Conservation (phyloP, 1,139 yeast species). For the Suhomyces atakaporum region DNA sequence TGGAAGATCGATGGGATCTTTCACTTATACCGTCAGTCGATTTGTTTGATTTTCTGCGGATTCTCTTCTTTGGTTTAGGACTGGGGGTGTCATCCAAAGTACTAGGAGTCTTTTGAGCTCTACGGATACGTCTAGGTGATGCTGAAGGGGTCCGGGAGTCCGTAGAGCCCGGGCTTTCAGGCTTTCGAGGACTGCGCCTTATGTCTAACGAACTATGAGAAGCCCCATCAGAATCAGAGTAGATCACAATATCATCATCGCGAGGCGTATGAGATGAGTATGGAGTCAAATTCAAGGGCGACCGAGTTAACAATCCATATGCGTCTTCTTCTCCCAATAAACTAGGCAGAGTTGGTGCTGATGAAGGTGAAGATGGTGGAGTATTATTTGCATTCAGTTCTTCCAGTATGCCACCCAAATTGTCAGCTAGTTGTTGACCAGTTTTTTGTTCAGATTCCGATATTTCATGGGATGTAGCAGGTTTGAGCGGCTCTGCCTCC, state of each 20-base stretch:
- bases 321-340: conserved; percentile 8
- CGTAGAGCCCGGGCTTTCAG: conserved; percentile 1
- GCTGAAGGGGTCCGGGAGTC: conserved; percentile 7
- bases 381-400: conserved; percentile 2
- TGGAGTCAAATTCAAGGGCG: conserved; percentile 25
- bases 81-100: conserved; percentile 16
- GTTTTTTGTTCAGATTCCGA: too few relatives aligned
- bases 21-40: conserved; percentile 30
- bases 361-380: conserved; percentile 5
- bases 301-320: conserved; percentile 3
- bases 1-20: conserved; percentile 22
- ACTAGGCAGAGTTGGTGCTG: conserved; percentile 9
- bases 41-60: conserved; percentile 33
- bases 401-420: conserved; percentile 1
- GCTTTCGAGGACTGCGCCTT: background rate
- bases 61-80: conserved; percentile 28
- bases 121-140: conserved; percentile 13
- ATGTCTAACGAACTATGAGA: conserved; percentile 34
- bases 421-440: background rate
- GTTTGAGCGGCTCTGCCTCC: background rate
- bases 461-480: background rate
- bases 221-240: conserved; percentile 43
- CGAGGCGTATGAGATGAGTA: conserved; percentile 20
- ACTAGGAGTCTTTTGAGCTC: conserved; percentile 1
- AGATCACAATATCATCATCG: conserved; percentile 37